phyloP scores from a whole-genome alignment of 352 stramenopile genomes.

The Globisporangium ultimum region DNA sequence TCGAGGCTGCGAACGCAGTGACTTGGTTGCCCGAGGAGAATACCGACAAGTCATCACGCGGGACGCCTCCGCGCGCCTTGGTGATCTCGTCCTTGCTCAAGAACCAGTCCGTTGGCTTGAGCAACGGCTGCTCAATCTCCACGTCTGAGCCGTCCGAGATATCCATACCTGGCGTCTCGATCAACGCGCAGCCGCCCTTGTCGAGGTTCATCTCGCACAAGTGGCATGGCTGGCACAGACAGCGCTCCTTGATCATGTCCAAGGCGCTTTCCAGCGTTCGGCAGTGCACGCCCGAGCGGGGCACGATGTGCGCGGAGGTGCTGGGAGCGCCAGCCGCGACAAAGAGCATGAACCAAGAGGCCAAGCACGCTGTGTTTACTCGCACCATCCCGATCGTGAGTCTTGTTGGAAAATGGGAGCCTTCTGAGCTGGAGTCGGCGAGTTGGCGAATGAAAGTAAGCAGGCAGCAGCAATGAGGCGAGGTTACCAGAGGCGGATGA shows the following conservation, averaged over 20 bases:
- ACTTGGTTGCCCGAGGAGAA: conserved; percentile 50
- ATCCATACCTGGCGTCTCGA: conserved; percentile 12
- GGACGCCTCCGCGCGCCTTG: conserved; percentile 34
- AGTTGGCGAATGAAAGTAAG: conserved; percentile 1
- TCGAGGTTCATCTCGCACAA: conserved; percentile 27
- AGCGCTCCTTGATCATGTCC: conserved; percentile 20
- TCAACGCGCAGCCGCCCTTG: conserved; percentile 20
- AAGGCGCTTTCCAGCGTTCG: conserved; percentile 15
- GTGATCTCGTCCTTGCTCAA: conserved; percentile 55
- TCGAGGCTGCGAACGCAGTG: conserved; percentile 31
- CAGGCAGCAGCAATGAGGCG: neutral
- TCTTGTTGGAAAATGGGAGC: neutral
- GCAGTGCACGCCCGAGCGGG: conserved; percentile 14
- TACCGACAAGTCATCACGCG: conserved; percentile 37
- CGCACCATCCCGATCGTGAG: neutral
- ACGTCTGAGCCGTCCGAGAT: conserved; percentile 24
- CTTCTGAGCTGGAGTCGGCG: neutral
- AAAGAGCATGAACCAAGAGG: neutral
- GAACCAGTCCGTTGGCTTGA: conserved; percentile 61
- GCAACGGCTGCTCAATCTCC: conserved; percentile 28
- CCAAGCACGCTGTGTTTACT: conserved; percentile 3
- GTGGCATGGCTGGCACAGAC: conserved; percentile 39
- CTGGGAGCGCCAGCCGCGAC: neutral
- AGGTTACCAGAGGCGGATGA: neutral
- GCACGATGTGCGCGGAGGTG: neutral